These are phyloP conservation scores for Syzygium syzygioides DNA, from an alignment of 441 rosid genomes.

Conservation along the genomic window DNA sequence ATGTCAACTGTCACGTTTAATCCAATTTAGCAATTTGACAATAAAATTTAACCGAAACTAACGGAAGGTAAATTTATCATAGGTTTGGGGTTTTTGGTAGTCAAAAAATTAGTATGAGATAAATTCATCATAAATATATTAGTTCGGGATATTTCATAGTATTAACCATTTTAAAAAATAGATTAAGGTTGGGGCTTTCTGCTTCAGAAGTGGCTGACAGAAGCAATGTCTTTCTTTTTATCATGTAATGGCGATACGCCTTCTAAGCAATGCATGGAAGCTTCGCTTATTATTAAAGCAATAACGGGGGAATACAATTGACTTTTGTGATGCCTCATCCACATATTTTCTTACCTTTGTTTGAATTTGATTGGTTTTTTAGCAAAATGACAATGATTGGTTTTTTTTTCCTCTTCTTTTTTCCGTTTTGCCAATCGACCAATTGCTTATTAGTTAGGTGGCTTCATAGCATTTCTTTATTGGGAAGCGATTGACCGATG, in stretches of 20 bases:
- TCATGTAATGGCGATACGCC: background rate
- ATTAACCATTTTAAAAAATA: background rate
- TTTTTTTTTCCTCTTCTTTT: background rate
- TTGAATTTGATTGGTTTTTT: background rate
- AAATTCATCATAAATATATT: no score
- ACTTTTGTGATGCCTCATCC: background rate
- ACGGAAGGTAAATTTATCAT: no score
- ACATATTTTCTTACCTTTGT: background rate
- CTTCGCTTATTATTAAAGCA: background rate
- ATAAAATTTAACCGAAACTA: no score
- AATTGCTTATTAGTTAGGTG: background rate
- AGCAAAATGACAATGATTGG: background rate
- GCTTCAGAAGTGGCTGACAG: background rate
- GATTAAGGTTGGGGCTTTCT: background rate
- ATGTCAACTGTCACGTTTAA: no score
- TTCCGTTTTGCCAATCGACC: accelerated
- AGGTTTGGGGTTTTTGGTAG: no score
- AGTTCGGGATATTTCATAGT: no score
- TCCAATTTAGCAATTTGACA: no score
- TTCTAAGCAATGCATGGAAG: background rate
- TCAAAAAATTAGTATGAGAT: no score
- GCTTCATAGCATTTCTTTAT: background rate
- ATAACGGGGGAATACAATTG: background rate
- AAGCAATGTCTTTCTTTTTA: background rate
- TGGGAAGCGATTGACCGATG: background rate